Conservation (phyloP, 805 yeast species). For the Nadsonia fulvescens region DNA sequence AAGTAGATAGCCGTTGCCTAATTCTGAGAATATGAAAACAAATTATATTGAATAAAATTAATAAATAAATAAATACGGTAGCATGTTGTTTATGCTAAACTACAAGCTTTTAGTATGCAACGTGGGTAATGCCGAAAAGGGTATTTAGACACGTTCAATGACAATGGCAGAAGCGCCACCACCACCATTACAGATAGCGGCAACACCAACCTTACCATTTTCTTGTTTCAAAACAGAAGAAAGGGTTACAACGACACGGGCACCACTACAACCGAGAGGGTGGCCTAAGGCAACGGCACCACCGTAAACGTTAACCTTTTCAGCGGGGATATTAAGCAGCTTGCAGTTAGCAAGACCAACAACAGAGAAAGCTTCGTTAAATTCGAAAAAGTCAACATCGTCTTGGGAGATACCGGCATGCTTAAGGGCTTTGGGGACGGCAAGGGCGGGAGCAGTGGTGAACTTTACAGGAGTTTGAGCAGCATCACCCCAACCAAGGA, state of each 20-base stretch:
- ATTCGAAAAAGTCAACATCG: constrained; percentile 79
- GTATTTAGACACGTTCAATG: constrained; percentile 45
- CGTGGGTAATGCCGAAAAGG: too few relatives aligned
- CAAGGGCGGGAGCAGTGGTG: constrained; percentile 89
- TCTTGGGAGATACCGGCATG: constrained; percentile 51
- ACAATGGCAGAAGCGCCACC: constrained; percentile 96
- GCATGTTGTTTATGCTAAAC: too few relatives aligned
- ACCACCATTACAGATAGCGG: constrained; percentile 98
- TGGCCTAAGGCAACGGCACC: constrained; percentile 95
- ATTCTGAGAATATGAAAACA: too few relatives aligned
- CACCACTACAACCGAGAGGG: constrained; percentile 91
- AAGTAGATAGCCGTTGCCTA: too few relatives aligned
- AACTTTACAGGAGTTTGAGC: constrained; percentile 89
- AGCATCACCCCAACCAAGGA: constrained; percentile 95
- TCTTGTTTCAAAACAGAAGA: constrained; percentile 69
- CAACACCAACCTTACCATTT: constrained; percentile 74
- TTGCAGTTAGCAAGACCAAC: constrained; percentile 84
- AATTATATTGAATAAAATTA: too few relatives aligned
- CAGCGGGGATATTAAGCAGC: constrained; percentile 41
- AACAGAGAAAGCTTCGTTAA: constrained; percentile 95
- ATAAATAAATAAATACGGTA: too few relatives aligned
- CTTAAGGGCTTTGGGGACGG: constrained; percentile 89
- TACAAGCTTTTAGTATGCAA: too few relatives aligned
- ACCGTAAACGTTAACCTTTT: constrained; percentile 76
- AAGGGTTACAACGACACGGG: constrained; percentile 80